A percentile compares a stretch with the other conserved stretches of the same genome.
Evolutionary conservation across 306 rosid species (phyloP).

Genomic region (Cucurbita ficifolia): DNA sequence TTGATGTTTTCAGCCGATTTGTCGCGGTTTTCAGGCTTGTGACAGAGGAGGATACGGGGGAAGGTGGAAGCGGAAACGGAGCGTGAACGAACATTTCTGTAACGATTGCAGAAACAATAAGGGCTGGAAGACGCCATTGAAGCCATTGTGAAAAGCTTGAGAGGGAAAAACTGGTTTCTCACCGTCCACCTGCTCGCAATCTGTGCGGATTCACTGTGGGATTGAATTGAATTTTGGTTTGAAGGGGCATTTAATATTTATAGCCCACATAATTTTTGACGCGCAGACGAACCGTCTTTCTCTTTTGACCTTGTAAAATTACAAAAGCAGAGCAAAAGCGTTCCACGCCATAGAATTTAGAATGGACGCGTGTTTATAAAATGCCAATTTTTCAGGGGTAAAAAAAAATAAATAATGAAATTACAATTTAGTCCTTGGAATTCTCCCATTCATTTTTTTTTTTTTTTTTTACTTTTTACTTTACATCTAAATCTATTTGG

Average conservation of each 20-base stretch:
- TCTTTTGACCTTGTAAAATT: not conserved
- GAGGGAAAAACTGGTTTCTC: not conserved
- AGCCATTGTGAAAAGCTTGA: constrained; percentile 17
- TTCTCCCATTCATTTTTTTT: too few species aligned
- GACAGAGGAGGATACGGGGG: constrained; percentile 12
- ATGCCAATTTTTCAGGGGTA: too few species aligned
- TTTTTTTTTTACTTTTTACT: too few species aligned
- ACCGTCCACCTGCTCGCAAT: not conserved
- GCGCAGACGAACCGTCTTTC: not conserved
- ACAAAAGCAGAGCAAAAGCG: not conserved
- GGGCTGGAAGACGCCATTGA: constrained; percentile 24
- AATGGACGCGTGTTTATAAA: not conserved
- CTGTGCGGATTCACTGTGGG: not conserved
- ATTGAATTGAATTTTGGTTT: not conserved
- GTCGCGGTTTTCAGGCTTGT: constrained; percentile 13
- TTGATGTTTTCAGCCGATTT: constrained; percentile 18
- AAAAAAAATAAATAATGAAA: too few species aligned
- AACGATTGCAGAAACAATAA: not conserved
- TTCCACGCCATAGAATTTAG: not conserved
- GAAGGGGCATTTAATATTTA: not conserved
- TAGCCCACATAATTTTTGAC: not conserved
- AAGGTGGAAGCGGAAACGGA: not conserved
- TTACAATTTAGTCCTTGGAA: too few species aligned
- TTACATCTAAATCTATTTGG: too few species aligned
- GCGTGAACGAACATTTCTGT: not conserved